Base-by-base conservation (phyloP, 1,139 yeast genomes). In the Sugiyamaella neomexicana region DNA sequence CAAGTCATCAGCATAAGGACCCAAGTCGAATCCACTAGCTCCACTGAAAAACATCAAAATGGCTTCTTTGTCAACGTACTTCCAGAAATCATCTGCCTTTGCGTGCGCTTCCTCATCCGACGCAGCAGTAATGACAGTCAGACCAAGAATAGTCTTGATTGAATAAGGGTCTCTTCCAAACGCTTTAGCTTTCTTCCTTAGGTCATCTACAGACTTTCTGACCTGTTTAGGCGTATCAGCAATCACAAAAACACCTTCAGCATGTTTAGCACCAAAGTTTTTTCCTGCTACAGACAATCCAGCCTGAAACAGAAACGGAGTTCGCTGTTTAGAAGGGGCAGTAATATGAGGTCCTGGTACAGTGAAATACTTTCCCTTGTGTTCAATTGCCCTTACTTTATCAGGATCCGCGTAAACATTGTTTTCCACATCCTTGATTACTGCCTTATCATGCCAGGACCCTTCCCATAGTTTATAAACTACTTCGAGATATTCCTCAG, bases 281-380 rank as follows among this genome's bases (percentile, higher is more conserved):
- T 68, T 70, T 29, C 81, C 81, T 39, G 72, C 72, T 37, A 71
- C 66, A 2, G 80, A 76, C n/a, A 79, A 70, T 31, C 81, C 81
- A 1, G 81, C 81, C 62, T 77, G 81, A 44, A 76, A 69, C 52
- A 77, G 70, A 31, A 74, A 72, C 2, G 78, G 78, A 13, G 75
- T 64, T 56, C 78, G 67, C 58, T 75, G 79, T 4, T 71, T 73
- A 2, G 75, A 67, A 10, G 79, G 78, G 41, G 70, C 72, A 25
- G 71, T 62, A 40, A 73, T 67, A 40, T 59, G 62, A 1, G 77
- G 76, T 1, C 77, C 78, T 2, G 75, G 73, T 10, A 74, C 76
- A 3, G 61, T 71, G 57, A 68, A 75, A 60, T 67, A 69, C 46
- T 72, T 65, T 1, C 78, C 78, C 44, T 68, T 64, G 55, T 69